A percentile compares a stretch with the other conserved stretches of the same genome.
Evolutionary conservation across 345 rosid genomes (phyloP).

Genomic region (Linum usitatissimum): DNA sequence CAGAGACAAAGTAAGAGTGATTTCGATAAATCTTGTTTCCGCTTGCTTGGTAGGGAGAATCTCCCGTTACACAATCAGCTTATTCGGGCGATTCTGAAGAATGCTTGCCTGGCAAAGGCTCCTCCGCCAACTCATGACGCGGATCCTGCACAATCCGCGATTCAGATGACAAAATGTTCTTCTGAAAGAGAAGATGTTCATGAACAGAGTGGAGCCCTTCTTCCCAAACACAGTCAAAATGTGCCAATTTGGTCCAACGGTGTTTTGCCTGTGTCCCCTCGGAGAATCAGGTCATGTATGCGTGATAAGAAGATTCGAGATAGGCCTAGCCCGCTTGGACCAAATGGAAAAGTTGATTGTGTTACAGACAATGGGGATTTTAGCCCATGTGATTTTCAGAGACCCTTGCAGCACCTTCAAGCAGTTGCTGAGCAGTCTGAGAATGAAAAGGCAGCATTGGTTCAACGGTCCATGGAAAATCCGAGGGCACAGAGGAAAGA

Average conservation of each 20-base stretch:
- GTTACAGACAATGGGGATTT: slow-evolving; percentile 18
- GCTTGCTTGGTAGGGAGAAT: slow-evolving; percentile 31
- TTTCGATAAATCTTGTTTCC: slow-evolving; percentile 26
- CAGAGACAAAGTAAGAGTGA: slow-evolving; percentile 25
- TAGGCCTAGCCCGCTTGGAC: slow-evolving; percentile 12
- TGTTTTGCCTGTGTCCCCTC: slow-evolving; percentile 13
- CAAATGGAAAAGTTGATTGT: slow-evolving; percentile 24
- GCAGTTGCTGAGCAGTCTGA: slow-evolving; percentile 12
- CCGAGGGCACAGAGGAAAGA: slow-evolving; percentile 12
- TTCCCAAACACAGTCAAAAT: background rate
- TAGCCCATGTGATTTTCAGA: slow-evolving; percentile 16
- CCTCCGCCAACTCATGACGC: slow-evolving; percentile 15
- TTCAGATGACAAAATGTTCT: background rate
- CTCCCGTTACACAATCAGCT: slow-evolving; percentile 32
- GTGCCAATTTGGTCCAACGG: slow-evolving; percentile 12
- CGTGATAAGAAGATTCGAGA: slow-evolving; percentile 1
- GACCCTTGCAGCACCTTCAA: slow-evolving; percentile 32
- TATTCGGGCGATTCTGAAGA: slow-evolving; percentile 30
- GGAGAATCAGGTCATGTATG: slow-evolving; percentile 4
- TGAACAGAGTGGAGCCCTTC: slow-evolving; percentile 2
- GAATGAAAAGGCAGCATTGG: slow-evolving; percentile 11
- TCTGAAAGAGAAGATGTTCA: slow-evolving; percentile 8
- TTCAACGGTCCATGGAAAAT: slow-evolving; percentile 9
- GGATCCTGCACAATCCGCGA: background rate
- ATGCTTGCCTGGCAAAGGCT: slow-evolving; percentile 27